These are phyloP conservation scores for Phanerochaete carnosa DNA, from an alignment of 768 basidiomycete genomes.

Conservation along the genomic window DNA sequence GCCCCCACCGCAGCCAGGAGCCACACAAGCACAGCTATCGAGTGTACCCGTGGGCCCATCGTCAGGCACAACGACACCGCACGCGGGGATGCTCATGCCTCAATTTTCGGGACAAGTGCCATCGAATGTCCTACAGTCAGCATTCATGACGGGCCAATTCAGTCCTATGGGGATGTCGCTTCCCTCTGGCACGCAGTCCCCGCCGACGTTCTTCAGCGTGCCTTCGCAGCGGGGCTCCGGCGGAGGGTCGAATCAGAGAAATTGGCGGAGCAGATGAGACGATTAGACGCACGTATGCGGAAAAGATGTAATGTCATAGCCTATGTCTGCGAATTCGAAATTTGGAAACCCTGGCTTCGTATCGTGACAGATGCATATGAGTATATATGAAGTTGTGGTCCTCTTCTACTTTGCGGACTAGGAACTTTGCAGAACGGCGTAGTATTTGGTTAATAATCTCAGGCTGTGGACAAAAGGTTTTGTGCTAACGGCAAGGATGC, in stretches of 20 bases:
- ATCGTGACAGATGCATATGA: too few species aligned
- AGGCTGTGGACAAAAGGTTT: too few species aligned
- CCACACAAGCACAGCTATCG: not conserved
- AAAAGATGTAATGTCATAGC: too few species aligned
- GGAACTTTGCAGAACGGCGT: too few species aligned
- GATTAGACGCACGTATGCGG: too few species aligned
- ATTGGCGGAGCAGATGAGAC: not conserved
- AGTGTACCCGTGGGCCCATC: not conserved
- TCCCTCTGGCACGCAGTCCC: not conserved
- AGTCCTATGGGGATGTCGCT: not conserved
- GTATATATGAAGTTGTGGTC: too few species aligned
- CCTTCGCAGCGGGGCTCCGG: not conserved
- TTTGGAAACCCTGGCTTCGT: too few species aligned
- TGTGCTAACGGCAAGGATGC: too few species aligned
- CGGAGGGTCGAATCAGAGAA: not conserved
- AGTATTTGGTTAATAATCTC: too few species aligned
- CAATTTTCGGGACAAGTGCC: not conserved
- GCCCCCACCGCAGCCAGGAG: not conserved
- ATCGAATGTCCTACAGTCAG: not conserved
- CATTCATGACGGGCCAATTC: conserved; percentile 3
- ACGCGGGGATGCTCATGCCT: conserved; percentile 5
- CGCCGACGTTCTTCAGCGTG: not conserved
- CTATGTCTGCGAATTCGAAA: too few species aligned
- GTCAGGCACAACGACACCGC: conserved; percentile 1
- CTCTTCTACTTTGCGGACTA: too few species aligned